A percentile compares a stretch with the other conserved stretches of the same genome.
Evolutionary conservation across 495 filamentous ascomycete genomes (phyloP).

Genomic region (Penicillium salamii): DNA sequence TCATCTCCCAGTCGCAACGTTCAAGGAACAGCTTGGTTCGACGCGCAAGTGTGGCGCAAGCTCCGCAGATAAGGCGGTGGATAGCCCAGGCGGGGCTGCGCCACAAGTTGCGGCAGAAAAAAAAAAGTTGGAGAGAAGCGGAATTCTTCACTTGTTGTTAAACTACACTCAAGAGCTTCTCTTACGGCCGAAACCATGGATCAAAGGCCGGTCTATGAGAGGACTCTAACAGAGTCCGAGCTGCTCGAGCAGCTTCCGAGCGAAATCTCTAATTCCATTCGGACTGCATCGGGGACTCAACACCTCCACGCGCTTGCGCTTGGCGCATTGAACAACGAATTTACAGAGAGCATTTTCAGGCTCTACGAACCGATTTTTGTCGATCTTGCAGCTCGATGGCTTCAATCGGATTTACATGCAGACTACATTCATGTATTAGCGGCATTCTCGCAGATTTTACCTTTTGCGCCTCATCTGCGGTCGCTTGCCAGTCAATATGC

Average conservation of each 20-base stretch:
- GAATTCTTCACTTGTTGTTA: slow-evolving; percentile 20
- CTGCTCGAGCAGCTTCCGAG: slow-evolving; percentile 56
- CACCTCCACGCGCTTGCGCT: slow-evolving; percentile 69
- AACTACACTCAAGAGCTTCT: slow-evolving; percentile 33
- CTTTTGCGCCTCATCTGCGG: slow-evolving; percentile 69
- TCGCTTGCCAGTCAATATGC: slow-evolving; percentile 47
- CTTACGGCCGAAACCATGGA: slow-evolving; percentile 41
- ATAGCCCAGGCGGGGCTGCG: slow-evolving; percentile 27
- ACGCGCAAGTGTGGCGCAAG: slow-evolving; percentile 24
- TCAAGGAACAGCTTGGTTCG: slow-evolving; percentile 14
- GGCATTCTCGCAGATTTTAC: slow-evolving; percentile 75
- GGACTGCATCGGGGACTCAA: slow-evolving; percentile 55
- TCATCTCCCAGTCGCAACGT: slow-evolving; percentile 14
- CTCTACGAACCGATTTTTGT: slow-evolving; percentile 69
- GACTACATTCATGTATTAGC: slow-evolving; percentile 56
- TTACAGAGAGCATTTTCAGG: slow-evolving; percentile 66
- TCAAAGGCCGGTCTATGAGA: slow-evolving; percentile 43
- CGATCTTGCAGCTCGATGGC: slow-evolving; percentile 78
- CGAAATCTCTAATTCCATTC: slow-evolving; percentile 63
- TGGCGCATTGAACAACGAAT: slow-evolving; percentile 60
- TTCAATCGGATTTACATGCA: slow-evolving; percentile 41
- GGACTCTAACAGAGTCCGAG: slow-evolving; percentile 43
- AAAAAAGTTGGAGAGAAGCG: slow-evolving; percentile 35
- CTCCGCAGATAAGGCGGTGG: slow-evolving; percentile 36
- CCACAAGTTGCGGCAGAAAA: slow-evolving; percentile 35